Conservation (phyloP, 192 early-diverging fungal genomes). For the Dissophora globulifera region DNA sequence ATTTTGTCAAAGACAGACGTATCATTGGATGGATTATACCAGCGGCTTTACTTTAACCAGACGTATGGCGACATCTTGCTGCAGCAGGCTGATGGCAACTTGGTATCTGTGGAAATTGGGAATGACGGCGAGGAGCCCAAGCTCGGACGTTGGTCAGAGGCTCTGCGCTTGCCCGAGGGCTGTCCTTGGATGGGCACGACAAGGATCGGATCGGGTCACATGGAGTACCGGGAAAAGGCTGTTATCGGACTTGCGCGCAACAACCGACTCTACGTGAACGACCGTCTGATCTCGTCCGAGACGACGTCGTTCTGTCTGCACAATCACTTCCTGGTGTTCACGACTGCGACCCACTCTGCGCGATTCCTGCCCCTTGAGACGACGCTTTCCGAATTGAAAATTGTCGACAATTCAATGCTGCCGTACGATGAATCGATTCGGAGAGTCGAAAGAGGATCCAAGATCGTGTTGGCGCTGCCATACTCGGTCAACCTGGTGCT, state of each 20-base stretch:
- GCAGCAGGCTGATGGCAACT: slow-evolving; percentile 35
- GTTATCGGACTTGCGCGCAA: slow-evolving; percentile 81
- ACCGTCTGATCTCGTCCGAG: slow-evolving; percentile 73
- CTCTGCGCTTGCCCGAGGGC: slow-evolving; percentile 45
- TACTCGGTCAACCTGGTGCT: slow-evolving; percentile 73
- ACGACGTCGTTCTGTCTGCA: slow-evolving; percentile 91
- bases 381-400: slow-evolving; percentile 49
- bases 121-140: slow-evolving; percentile 30
- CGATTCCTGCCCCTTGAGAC: slow-evolving; percentile 72
- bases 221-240: slow-evolving; percentile 54
- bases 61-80: slow-evolving; percentile 44
- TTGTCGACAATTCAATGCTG: slow-evolving; percentile 55
- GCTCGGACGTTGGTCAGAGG: slow-evolving; percentile 30
- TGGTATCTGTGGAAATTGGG: slow-evolving; percentile 15
- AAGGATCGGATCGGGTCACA: slow-evolving; percentile 40
- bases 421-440: slow-evolving; percentile 75
- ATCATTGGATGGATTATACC: slow-evolving; percentile 44
- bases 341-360: slow-evolving; percentile 83
- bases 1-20: slow-evolving; percentile 14
- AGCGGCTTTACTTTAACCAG: slow-evolving; percentile 53
- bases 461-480: slow-evolving; percentile 83
- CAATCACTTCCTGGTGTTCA: slow-evolving; percentile 82
- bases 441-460: slow-evolving; percentile 91
- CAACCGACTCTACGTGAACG: slow-evolving; percentile 87
- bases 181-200: slow-evolving; percentile 54